Evolutionary conservation across 345 rosid species (phyloP), one percentile per base, ranked within the genome.

Genomic region (Leavenworthia alabamica): DNA sequence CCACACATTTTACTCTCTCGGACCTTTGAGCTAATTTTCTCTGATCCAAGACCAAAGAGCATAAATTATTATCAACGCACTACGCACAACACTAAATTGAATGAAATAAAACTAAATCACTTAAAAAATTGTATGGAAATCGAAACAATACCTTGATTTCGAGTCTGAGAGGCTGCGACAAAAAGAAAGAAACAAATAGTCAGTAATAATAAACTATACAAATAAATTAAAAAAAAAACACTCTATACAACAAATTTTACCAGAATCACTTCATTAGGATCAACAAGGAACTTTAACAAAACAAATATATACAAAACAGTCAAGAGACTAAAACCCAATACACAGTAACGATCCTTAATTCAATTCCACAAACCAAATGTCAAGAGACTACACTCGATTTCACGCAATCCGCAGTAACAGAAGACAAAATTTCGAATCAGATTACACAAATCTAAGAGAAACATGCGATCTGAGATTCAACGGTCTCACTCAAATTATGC

Each of bases 1-100:
- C 87, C 15, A 82, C 80, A 7, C 84, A 83, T 60, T 86, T 86
- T 35, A 84, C 94, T 71, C 90, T 73, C 46, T 82, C 90, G 9
- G 84, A 86, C 58, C 75, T 52, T 49, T 82, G 82, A 52, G 78
- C 73, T 29, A 83, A 54, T 69, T 79, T 72, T 50, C 62, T 86
- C 90, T 86, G 84, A 68, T 72, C 59, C 78, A 61, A 11, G 54
- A 70, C 42, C 6, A 52, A 47, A 16, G 4, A 44, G 43, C 66
- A n/a, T 48, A 48, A 33, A 60, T 70, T 58, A 60, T 17, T 6
- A 20, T 20, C 22, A 20, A 20, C 2, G 22, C 22, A 20, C 22
- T 1, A 20, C 2, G 22, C 22, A 20, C 22, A 20, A 20, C 22
- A 20, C 22, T 2, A 20, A 2, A 20, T 1, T 20, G 22, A 20